Evolutionary conservation across 805 yeast species (phyloP).

Genomic region (Wickerhamomyces strasburgensis): DNA sequence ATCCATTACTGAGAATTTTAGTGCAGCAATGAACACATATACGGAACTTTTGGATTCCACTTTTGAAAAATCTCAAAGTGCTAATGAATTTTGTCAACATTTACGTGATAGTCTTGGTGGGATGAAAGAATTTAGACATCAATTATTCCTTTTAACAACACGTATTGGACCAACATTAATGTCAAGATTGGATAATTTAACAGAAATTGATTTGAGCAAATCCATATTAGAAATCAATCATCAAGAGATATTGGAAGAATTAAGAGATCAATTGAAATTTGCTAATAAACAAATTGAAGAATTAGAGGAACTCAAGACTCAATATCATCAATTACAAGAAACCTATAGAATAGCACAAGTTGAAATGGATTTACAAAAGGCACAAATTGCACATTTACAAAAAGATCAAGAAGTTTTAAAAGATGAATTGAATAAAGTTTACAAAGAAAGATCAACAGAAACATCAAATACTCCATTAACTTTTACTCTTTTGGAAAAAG

Average conservation of each 20-base stretch:
- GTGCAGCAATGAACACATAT: constrained; percentile 3
- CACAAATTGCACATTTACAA: constrained; percentile 1
- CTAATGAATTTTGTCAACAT: constrained; percentile 2
- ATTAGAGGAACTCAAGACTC: neutral
- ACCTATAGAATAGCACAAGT: constrained; percentile 1
- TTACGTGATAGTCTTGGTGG: constrained; percentile 1
- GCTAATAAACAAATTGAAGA: constrained; percentile 4
- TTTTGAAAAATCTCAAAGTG: neutral
- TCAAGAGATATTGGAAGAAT: neutral
- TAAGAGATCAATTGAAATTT: constrained; percentile 1
- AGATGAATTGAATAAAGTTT: neutral
- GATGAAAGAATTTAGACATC: constrained; percentile 3
- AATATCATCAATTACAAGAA: neutral
- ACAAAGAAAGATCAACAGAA: neutral
- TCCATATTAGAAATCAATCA: constrained; percentile 13
- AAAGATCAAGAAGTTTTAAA: constrained; percentile 4
- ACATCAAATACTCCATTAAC: constrained; percentile 1
- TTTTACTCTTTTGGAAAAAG: constrained; percentile 7
- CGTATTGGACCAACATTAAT: constrained; percentile 7
- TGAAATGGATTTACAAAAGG: neutral
- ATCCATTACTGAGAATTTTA: constrained; percentile 6
- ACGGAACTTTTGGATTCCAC: neutral
- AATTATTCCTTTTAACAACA: constrained; percentile 6
- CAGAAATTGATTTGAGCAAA: constrained; percentile 2
- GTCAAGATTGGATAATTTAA: constrained; percentile 1